These are phyloP conservation scores for Myriosclerotinia duriaeana DNA, from an alignment of 2,329 filamentous ascomycete genomes.

Conservation along the genomic window DNA sequence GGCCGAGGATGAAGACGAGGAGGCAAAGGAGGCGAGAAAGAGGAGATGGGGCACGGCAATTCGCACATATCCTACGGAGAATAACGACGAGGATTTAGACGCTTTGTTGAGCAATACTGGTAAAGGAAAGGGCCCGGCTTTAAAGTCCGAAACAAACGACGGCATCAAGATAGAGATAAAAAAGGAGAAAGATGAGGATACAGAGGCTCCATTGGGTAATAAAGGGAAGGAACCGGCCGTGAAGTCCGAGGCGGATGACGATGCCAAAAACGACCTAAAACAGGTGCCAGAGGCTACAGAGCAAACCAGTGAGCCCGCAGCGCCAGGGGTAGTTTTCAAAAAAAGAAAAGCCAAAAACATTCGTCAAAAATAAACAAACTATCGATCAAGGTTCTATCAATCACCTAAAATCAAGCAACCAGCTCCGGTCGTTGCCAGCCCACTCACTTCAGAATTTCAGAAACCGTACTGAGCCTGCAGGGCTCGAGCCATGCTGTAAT, in stretches of 20 bases:
- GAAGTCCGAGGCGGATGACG: constrained; percentile 8
- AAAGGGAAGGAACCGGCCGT: background rate
- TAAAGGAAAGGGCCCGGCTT: constrained; percentile 34
- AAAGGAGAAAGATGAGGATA: constrained; percentile 19
- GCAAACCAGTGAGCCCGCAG: constrained; percentile 28
- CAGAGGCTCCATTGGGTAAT: background rate
- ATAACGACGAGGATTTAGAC: constrained; percentile 44
- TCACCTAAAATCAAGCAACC: background rate
- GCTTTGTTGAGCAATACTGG: constrained; percentile 38
- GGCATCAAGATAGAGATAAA: constrained; percentile 32
- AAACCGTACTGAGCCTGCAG: background rate
- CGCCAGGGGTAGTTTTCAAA: constrained; percentile 67
- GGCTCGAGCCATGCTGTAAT: background rate
- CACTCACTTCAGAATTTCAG: background rate
- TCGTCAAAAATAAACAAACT: constrained; percentile 53
- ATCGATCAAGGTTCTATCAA: background rate
- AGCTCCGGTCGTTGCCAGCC: background rate
- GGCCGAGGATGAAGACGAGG: constrained; percentile 61
- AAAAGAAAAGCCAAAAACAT: constrained; percentile 71
- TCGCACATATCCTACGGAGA: constrained; percentile 40
- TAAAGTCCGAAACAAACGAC: constrained; percentile 31
- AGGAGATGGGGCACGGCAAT: constrained; percentile 45
- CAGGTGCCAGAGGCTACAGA: constrained; percentile 5
- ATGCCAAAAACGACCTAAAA: background rate
- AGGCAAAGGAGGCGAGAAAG: constrained; percentile 60